Conservation (phyloP, 2,329 filamentous ascomycete species). For the Ascochyta fabae region DNA sequence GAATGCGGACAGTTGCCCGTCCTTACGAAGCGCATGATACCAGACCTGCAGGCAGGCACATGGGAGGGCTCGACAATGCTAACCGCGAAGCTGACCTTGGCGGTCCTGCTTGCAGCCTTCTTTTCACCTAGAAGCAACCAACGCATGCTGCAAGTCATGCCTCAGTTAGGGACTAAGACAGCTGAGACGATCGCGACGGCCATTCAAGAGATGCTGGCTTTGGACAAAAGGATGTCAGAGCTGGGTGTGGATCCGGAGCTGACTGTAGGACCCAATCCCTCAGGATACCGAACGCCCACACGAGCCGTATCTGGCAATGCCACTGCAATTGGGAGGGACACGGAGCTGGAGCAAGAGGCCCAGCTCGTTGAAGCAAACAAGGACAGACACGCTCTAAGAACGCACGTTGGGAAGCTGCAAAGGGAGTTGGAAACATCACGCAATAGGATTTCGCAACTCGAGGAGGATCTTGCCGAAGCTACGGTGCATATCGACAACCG, state of each 20-base stretch:
- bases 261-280: constrained; percentile 41
- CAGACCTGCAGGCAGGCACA: constrained; percentile 58
- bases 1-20: constrained; percentile 51
- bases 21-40: constrained; percentile 49
- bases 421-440: constrained; percentile 52
- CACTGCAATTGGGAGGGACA: constrained; percentile 47
- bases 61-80: constrained; percentile 53
- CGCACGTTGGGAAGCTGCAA: constrained; percentile 49
- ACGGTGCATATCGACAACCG: constrained; percentile 53
- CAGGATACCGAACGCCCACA: constrained; percentile 44
- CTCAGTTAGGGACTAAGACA: constrained; percentile 45
- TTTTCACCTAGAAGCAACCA: constrained; percentile 57
- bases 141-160: constrained; percentile 54
- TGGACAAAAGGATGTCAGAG: constrained; percentile 45
- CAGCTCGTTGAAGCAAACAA: constrained; percentile 57
- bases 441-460: constrained; percentile 52
- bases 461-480: constrained; percentile 57
- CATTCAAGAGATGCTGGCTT: constrained; percentile 49
- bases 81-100: constrained; percentile 54
- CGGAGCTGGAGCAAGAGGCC: constrained; percentile 58
- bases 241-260: constrained; percentile 46
- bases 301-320: constrained; percentile 38
- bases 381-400: constrained; percentile 53
- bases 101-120: constrained; percentile 56
- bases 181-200: constrained; percentile 49